These are phyloP conservation scores for Puccinia coronata DNA, from an alignment of 1,284 basidiomycete genomes.

Conservation along the genomic window DNA sequence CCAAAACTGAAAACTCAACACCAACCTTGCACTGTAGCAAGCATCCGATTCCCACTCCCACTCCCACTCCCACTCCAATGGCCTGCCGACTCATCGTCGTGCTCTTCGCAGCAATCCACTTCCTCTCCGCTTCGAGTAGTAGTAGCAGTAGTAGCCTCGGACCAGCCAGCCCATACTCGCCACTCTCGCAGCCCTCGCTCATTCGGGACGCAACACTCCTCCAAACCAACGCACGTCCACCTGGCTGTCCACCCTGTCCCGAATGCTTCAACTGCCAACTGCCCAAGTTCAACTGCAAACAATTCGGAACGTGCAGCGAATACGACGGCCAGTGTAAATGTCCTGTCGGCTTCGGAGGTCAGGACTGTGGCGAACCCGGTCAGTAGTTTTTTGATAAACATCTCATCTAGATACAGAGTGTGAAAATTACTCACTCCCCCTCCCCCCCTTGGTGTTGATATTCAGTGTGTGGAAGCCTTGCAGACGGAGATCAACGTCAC, in stretches of 20 bases:
- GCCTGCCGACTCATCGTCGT: no score
- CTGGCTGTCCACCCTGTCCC: constrained; percentile 55
- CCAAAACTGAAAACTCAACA: no score
- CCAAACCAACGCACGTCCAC: constrained; percentile 22
- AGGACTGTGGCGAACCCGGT: constrained; percentile 83
- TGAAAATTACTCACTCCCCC: constrained; percentile 1
- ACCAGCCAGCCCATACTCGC: no score
- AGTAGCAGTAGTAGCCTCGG: no score
- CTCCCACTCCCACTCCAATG: no score
- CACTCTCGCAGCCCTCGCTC: constrained; percentile 3
- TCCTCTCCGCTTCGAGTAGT: no score
- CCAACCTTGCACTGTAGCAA: no score
- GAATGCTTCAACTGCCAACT: constrained; percentile 75
- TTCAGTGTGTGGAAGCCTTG: constrained; percentile 74
- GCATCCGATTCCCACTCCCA: no score
- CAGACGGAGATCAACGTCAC: constrained; percentile 80
- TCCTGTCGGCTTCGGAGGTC: constrained; percentile 84
- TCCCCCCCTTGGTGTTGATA: constrained; percentile 61
- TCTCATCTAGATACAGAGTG: neutral
- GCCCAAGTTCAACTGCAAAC: constrained; percentile 77
- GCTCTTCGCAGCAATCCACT: no score
- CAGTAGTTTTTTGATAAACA: constrained; percentile 58
- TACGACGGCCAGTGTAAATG: constrained; percentile 89
- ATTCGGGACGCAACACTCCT: neutral
- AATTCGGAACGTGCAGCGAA: constrained; percentile 76